Evolutionary conservation across 371 early-diverging fungal species (phyloP).

Genomic region (Zychaea mexicana): DNA sequence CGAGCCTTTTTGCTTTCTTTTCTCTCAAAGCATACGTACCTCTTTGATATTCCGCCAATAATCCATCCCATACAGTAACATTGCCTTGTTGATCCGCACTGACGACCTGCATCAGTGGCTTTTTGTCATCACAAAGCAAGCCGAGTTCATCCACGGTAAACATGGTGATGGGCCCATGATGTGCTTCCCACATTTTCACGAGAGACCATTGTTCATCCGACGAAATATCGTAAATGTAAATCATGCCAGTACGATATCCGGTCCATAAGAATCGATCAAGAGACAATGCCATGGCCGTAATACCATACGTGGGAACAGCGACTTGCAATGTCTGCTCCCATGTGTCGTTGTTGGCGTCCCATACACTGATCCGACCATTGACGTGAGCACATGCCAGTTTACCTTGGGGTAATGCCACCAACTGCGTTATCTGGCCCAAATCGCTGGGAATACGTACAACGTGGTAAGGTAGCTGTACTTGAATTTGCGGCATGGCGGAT

Average conservation of each 20-base stretch:
- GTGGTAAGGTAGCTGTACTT: slow-evolving; percentile 10
- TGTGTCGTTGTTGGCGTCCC: slow-evolving; percentile 62
- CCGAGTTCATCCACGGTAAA: slow-evolving; percentile 59
- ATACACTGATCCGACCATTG: slow-evolving; percentile 76
- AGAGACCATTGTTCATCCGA: slow-evolving; percentile 51
- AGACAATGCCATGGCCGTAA: slow-evolving; percentile 63
- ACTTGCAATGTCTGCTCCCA: slow-evolving; percentile 48
- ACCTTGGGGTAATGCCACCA: slow-evolving; percentile 49
- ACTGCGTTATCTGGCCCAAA: slow-evolving; percentile 60
- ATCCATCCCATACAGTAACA: slow-evolving; percentile 76
- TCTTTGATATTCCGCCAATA: slow-evolving; percentile 65
- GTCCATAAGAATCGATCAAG: slow-evolving; percentile 76
- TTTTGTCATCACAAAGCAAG: slow-evolving; percentile 17
- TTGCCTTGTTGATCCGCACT: slow-evolving; percentile 65
- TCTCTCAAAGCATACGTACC: too few relatives aligned
- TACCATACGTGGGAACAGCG: slow-evolving; percentile 64
- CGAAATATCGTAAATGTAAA: slow-evolving; percentile 70
- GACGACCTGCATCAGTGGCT: slow-evolving; percentile 45
- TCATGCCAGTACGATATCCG: slow-evolving; percentile 77
- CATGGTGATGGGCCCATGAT: slow-evolving; percentile 55
- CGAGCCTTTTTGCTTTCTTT: neutral
- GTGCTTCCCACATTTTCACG: slow-evolving; percentile 75
- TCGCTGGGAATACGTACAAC: slow-evolving; percentile 45
- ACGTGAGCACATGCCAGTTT: slow-evolving; percentile 77
- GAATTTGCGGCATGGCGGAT: neutral